Percentiles rank a stretch among this genome's conserved stretches.
These are phyloP conservation scores for Halenospora varia DNA, from an alignment of 495 filamentous ascomycete species.

Conservation along the genomic window DNA sequence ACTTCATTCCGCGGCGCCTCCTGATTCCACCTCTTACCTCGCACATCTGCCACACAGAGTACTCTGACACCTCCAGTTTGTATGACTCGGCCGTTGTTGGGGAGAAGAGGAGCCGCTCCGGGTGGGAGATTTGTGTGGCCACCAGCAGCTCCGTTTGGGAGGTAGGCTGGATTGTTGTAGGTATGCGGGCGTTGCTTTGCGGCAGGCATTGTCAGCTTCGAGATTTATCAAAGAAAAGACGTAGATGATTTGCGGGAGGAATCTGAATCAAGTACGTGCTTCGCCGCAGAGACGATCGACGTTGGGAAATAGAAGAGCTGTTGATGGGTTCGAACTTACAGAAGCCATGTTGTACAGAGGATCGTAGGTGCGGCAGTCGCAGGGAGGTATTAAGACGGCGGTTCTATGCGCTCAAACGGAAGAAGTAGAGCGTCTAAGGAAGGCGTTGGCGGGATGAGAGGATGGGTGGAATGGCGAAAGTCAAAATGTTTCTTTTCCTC, in stretches of 20 bases:
- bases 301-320: not conserved
- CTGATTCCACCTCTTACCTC: slow-evolving; percentile 59
- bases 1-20: slow-evolving; percentile 15
- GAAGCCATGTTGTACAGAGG: slow-evolving; percentile 12
- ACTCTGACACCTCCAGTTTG: slow-evolving; percentile 82
- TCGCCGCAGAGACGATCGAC: not conserved
- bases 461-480: slow-evolving; percentile 10
- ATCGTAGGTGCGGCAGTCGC: not conserved
- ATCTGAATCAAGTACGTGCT: not conserved
- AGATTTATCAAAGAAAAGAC: not conserved
- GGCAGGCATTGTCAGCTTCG: slow-evolving; percentile 5
- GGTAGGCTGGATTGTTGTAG: slow-evolving; percentile 32
- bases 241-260: not conserved
- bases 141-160: slow-evolving; percentile 49
- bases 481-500: slow-evolving; percentile 20
- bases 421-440: slow-evolving; percentile 1
- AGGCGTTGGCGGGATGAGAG: slow-evolving; percentile 9
- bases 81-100: slow-evolving; percentile 63
- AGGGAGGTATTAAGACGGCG: slow-evolving; percentile 9
- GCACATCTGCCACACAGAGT: slow-evolving; percentile 94
- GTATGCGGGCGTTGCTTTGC: slow-evolving; percentile 24
- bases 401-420: slow-evolving; percentile 16
- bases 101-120: slow-evolving; percentile 50
- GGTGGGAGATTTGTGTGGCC: slow-evolving; percentile 39
- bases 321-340: slow-evolving; percentile 16